Percentiles rank a stretch among this genome's conserved stretches.
Evolutionary conservation across 257 asterid species (phyloP).

Genomic region (Jaltomata sinuosa): DNA sequence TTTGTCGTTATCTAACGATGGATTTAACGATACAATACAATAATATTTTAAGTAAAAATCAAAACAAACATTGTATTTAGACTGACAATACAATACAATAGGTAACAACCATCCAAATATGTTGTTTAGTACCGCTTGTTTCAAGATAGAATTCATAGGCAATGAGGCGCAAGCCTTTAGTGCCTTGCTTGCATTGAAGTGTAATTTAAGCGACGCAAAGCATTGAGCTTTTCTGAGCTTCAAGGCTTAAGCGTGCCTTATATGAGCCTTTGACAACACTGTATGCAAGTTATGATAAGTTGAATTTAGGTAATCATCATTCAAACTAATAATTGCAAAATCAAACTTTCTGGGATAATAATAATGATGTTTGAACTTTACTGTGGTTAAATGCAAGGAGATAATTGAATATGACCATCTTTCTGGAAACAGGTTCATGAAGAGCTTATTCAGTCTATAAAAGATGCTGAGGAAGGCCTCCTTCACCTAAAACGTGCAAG

Average conservation of each 20-base stretch:
- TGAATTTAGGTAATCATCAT: neutral
- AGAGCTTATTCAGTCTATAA: constrained; percentile 69
- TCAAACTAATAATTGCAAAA: neutral
- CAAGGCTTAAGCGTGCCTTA: neutral
- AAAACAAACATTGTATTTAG: no score
- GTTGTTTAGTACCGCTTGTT: neutral
- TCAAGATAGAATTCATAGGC: neutral
- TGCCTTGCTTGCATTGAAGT: no score
- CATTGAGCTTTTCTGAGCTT: neutral
- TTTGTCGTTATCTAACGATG: no score
- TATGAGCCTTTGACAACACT: neutral
- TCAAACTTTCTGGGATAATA: neutral
- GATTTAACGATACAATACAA: no score
- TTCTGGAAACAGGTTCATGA: constrained; percentile 37
- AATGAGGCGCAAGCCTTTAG: no score
- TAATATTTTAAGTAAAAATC: no score
- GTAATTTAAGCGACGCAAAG: neutral
- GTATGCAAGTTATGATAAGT: neutral
- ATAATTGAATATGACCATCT: neutral
- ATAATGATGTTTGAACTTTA: neutral
- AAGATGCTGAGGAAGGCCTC: constrained; percentile 86
- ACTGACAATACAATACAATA: no score
- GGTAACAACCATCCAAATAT: no score
- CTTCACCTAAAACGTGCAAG: constrained; percentile 74
- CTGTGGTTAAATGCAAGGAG: neutral